Conservation (phyloP, 176 grass and related monocot genomes). For the Musa acuminata region DNA sequence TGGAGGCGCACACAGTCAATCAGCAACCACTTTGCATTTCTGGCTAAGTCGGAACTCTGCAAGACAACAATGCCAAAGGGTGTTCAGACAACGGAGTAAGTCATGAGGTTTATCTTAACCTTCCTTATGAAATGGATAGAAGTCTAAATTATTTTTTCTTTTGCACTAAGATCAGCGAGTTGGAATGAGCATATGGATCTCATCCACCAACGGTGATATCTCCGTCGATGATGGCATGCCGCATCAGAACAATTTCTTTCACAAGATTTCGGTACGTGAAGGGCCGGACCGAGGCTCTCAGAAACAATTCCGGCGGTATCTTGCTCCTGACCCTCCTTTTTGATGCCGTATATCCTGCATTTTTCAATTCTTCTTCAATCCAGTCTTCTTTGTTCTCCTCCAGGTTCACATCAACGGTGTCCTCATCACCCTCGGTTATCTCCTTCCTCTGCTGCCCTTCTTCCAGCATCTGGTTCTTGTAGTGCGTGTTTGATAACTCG, state of each 20-base stretch:
- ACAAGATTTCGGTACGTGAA: conserved; percentile 93
- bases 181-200: neutral
- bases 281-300: conserved; percentile 61
- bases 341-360: conserved; percentile 7
- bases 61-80: too few species aligned
- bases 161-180: too few species aligned
- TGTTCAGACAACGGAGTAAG: too few species aligned
- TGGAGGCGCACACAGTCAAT: too few species aligned
- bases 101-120: too few species aligned
- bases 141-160: too few species aligned
- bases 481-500: conserved; percentile 29
- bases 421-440: conserved; percentile 12
- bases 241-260: conserved; percentile 82
- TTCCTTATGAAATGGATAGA: too few species aligned
- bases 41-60: too few species aligned
- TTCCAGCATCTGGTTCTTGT: conserved; percentile 30
- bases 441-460: conserved; percentile 27
- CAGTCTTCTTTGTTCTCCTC: conserved; percentile 29
- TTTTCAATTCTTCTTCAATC: conserved; percentile 15
- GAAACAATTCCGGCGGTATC: conserved; percentile 34
- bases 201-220: conserved; percentile 27
- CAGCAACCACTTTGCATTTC: too few species aligned
- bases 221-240: conserved; percentile 75
- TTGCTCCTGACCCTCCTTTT: conserved; percentile 23
- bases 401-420: conserved; percentile 23